phyloP scores from a whole-genome alignment of 1,284 basidiomycete genomes.

The Pseudomicrostroma phylloplanum region DNA sequence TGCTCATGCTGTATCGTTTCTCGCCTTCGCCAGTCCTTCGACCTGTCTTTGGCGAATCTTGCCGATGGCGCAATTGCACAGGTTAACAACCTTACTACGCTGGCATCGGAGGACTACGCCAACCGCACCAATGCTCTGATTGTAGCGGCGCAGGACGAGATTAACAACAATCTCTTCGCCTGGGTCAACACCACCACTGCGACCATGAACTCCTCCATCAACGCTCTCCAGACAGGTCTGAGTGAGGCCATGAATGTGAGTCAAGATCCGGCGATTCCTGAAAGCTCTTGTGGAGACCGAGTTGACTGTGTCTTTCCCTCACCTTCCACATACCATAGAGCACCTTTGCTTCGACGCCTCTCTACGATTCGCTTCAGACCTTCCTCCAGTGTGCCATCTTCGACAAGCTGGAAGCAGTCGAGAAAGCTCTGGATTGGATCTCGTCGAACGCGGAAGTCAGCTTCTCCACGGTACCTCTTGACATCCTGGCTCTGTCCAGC shows the following conservation, averaged over 20 bases:
- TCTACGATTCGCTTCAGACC: conserved; percentile 28
- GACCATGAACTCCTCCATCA: conserved; percentile 61
- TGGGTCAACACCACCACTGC: conserved; percentile 91
- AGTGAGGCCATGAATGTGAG: conserved; percentile 27
- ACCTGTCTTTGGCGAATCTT: conserved; percentile 59
- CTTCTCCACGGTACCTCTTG: conserved; percentile 67
- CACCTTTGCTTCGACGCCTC: conserved; percentile 62
- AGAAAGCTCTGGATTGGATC: conserved; percentile 82
- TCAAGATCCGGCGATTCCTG: background rate
- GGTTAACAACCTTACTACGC: conserved; percentile 72
- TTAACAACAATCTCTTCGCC: conserved; percentile 70
- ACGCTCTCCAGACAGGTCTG: conserved; percentile 55
- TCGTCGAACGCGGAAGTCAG: conserved; percentile 76
- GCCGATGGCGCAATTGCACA: conserved; percentile 65
- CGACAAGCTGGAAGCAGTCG: conserved; percentile 75
- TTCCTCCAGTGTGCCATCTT: conserved; percentile 68
- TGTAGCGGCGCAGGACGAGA: conserved; percentile 62
- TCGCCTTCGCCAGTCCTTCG: conserved; percentile 9
- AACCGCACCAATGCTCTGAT: conserved; percentile 67
- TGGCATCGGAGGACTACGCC: conserved; percentile 67
- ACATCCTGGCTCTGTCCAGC: conserved; percentile 69
- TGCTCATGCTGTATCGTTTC: background rate
- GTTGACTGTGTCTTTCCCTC: background rate
- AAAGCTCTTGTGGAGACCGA: background rate
- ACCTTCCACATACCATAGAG: conserved; percentile 49